Conservation (phyloP, 1,139 yeast species). For the Geotrichum restrictum region DNA sequence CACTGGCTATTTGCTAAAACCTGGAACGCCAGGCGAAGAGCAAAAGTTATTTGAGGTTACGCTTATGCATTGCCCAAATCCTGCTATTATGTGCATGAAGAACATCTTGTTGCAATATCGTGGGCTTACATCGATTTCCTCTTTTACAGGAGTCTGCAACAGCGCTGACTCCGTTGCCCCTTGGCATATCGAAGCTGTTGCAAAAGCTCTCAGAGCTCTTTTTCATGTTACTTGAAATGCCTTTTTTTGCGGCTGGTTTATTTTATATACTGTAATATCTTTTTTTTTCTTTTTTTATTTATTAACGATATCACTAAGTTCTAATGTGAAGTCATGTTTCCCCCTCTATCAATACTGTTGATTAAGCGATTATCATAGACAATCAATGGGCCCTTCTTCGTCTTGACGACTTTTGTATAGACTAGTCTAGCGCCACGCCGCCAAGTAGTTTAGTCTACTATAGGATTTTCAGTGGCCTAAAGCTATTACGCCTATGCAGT, state of each 20-base stretch:
- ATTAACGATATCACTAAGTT: neutral
- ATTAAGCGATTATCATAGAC: too few species aligned
- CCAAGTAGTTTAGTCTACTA: too few species aligned
- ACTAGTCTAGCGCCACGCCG: too few species aligned
- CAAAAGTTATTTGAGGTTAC: slow-evolving; percentile 34
- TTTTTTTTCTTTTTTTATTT: neutral
- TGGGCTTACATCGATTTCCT: slow-evolving; percentile 53
- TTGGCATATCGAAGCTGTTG: slow-evolving; percentile 81
- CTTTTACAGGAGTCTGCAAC: slow-evolving; percentile 43
- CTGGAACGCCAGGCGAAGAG: slow-evolving; percentile 24
- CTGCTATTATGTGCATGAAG: slow-evolving; percentile 46
- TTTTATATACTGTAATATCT: neutral
- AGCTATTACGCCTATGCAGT: too few species aligned
- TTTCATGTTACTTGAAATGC: neutral
- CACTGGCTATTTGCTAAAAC: slow-evolving; percentile 63
- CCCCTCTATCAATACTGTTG: too few species aligned
- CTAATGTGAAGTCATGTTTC: too few species aligned
- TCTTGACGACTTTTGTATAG: too few species aligned
- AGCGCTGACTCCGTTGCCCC: slow-evolving; percentile 51
- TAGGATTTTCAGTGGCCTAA: too few species aligned
- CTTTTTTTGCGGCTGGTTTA: neutral
- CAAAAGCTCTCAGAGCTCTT: slow-evolving; percentile 45
- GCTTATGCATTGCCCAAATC: slow-evolving; percentile 34
- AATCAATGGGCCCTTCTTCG: too few species aligned
- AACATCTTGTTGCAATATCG: slow-evolving; percentile 64